Evolutionary conservation across 345 rosid species (phyloP).

Genomic region (Physaria fendleri): DNA sequence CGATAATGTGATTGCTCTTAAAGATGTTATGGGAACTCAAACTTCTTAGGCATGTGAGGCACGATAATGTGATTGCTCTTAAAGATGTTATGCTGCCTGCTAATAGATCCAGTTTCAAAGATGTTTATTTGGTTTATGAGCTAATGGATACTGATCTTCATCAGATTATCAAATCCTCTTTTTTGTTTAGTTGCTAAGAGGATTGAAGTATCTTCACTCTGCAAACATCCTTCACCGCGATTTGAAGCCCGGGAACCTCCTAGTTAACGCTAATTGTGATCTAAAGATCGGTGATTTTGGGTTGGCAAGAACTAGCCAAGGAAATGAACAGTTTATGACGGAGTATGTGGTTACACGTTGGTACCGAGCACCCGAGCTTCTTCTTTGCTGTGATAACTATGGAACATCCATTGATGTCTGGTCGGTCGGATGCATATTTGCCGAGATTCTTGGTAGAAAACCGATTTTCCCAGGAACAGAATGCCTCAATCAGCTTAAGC

Average conservation of each 20-base stretch:
- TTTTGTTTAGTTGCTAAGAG: constrained; percentile 56
- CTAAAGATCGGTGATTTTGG: constrained; percentile 89
- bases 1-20: constrained; percentile 71
- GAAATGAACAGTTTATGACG: constrained; percentile 74
- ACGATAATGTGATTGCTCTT: constrained; percentile 71
- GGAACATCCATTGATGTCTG: constrained; percentile 82
- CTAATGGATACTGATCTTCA: constrained; percentile 92
- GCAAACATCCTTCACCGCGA: constrained; percentile 89
- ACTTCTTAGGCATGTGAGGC: constrained; percentile 71
- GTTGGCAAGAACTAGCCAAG: constrained; percentile 64
- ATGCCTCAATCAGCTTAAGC: constrained; percentile 75
- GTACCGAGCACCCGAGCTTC: constrained; percentile 95
- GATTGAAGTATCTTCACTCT: constrained; percentile 87
- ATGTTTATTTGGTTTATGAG: constrained; percentile 86
- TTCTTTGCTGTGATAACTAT: constrained; percentile 74
- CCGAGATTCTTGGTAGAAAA: constrained; percentile 73
- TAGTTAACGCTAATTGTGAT: constrained; percentile 74
- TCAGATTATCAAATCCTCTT: constrained; percentile 72
- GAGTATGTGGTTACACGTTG: constrained; percentile 88
- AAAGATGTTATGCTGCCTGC: constrained; percentile 83
- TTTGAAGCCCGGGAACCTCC: constrained; percentile 85
- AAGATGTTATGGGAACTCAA: constrained; percentile 77
- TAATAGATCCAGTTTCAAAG: constrained; percentile 50
- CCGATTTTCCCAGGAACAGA: constrained; percentile 84
- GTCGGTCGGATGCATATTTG: constrained; percentile 95